These are phyloP conservation scores for Neofusicoccum sp. DNA, from an alignment of 2,329 filamentous ascomycete genomes.

Conservation along the genomic window DNA sequence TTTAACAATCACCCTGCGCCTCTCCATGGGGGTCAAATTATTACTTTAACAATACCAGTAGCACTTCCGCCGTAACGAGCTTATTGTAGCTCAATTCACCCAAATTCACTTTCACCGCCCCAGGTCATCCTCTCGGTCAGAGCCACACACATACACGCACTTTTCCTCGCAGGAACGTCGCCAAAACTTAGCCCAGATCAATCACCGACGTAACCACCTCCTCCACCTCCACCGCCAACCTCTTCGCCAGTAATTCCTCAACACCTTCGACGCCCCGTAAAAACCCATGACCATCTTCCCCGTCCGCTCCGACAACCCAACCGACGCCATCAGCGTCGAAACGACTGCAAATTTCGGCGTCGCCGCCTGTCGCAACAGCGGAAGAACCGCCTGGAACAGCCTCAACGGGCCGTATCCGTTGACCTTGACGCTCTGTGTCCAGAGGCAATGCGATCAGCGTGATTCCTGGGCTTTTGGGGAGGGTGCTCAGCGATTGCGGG, in stretches of 20 bases:
- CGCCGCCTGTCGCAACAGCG: background rate
- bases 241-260: background rate
- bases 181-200: background rate
- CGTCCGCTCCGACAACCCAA: background rate
- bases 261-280: slow-evolving; percentile 1
- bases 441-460: background rate
- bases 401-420: background rate
- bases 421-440: background rate
- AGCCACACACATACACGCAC: too few species aligned
- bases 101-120: too few species aligned
- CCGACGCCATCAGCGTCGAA: background rate
- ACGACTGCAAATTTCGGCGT: background rate
- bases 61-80: too few species aligned
- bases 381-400: slow-evolving; percentile 4
- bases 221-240: background rate
- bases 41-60: too few species aligned
- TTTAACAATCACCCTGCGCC: too few species aligned
- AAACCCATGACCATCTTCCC: background rate
- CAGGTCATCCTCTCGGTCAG: too few species aligned
- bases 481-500: background rate
- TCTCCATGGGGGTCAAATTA: too few species aligned
- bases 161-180: too few species aligned
- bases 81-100: too few species aligned
- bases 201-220: background rate
- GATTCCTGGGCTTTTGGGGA: background rate